phyloP scores from a whole-genome alignment of 164 flowering plant species.

The Piper longum region DNA sequence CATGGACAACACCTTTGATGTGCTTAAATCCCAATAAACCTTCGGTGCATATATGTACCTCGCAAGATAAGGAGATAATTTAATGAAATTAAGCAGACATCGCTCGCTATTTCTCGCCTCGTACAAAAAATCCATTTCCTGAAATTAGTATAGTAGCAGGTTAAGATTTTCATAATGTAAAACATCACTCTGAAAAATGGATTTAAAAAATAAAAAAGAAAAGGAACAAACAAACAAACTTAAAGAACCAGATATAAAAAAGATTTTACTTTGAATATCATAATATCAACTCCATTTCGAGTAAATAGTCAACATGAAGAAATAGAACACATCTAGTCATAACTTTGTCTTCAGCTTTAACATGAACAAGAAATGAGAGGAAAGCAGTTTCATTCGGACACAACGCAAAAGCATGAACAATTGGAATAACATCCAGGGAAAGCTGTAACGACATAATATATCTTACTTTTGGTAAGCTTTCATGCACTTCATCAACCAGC shows the following conservation, averaged over 20 bases:
- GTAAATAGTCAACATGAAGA: too few species aligned
- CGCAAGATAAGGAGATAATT: slow-evolving; percentile 76
- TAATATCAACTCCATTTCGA: too few species aligned
- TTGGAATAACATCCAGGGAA: too few species aligned
- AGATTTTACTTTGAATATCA: too few species aligned
- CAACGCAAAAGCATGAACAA: neutral
- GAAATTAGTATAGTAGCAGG: slow-evolving; percentile 13
- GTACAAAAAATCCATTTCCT: slow-evolving; percentile 80
- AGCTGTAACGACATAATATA: neutral
- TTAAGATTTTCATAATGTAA: slow-evolving; percentile 2
- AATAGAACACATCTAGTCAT: too few species aligned
- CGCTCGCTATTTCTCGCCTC: slow-evolving; percentile 89
- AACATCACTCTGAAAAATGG: slow-evolving; percentile 1
- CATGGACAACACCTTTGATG: slow-evolving; percentile 81
- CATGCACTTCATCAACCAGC: slow-evolving; percentile 84
- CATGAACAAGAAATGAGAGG: too few species aligned
- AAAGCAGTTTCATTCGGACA: neutral
- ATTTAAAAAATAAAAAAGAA: too few species aligned
- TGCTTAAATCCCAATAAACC: slow-evolving; percentile 74
- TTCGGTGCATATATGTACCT: slow-evolving; percentile 73
- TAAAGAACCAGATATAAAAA: neutral
- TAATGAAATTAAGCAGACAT: slow-evolving; percentile 76
- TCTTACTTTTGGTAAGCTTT: slow-evolving; percentile 84
- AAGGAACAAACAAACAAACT: neutral
- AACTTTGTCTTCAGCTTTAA: too few species aligned